Percentiles rank a stretch among this genome's conserved stretches.
phyloP scores from a whole-genome alignment of 805 yeast genomes.

The Martiniozyma abietophila region DNA sequence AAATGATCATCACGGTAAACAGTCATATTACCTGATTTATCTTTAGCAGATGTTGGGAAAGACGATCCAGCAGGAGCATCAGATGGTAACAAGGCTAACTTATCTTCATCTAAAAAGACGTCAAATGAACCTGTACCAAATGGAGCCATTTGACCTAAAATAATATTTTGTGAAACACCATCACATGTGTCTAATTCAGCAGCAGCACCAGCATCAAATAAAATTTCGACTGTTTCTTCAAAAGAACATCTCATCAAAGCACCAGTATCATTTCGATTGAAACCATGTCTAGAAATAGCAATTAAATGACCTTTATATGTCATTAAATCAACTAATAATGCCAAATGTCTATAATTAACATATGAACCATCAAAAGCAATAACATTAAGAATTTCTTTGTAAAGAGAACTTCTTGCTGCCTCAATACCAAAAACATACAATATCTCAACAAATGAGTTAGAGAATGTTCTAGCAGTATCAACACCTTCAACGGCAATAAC shows the following conservation, averaged over 20 bases:
- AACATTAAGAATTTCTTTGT: constrained; percentile 90
- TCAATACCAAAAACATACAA: constrained; percentile 95
- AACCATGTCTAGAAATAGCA: constrained; percentile 99
- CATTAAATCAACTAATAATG: constrained; percentile 95
- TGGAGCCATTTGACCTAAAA: constrained; percentile 97
- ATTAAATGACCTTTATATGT: constrained; percentile 96
- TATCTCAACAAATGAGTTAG: constrained; percentile 94
- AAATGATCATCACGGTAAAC: constrained; percentile 73
- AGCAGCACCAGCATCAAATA: constrained; percentile 95
- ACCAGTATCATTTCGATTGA: constrained; percentile 97
- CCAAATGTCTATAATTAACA: constrained; percentile 97
- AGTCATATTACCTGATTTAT: constrained; percentile 76
- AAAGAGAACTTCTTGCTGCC: constrained; percentile 92
- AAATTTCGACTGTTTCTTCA: constrained; percentile 97
- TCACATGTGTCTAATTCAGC: constrained; percentile 97
- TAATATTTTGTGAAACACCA: constrained; percentile 96
- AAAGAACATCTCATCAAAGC: constrained; percentile 99
- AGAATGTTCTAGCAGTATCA: constrained; percentile 81
- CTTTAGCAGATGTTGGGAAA: constrained; percentile 32
- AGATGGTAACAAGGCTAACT: constrained; percentile 59
- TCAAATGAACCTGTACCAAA: constrained; percentile 98
- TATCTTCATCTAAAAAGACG: constrained; percentile 85
- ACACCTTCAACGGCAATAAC: constrained; percentile 95
- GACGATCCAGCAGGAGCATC: constrained; percentile 31
- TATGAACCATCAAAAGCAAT: constrained; percentile 99